A percentile compares a stretch with the other conserved stretches of the same genome.
phyloP scores from a whole-genome alignment of 164 flowering plant genomes.

The Berberis thunbergii region DNA sequence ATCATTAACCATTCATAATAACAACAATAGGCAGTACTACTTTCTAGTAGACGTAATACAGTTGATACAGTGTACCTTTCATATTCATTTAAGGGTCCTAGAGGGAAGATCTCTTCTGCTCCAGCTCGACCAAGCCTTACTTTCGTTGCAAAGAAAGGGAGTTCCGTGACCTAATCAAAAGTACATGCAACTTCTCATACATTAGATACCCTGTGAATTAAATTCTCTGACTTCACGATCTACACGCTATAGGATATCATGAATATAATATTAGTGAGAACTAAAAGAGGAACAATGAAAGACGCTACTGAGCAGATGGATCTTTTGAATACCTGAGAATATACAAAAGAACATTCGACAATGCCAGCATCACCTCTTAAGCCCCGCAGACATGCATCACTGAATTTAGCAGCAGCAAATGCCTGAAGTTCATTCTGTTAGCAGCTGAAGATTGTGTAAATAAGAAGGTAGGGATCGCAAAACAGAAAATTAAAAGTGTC shows the following conservation, averaged over 20 bases:
- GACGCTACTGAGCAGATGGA: too few relatives aligned
- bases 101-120: conserved; percentile 71
- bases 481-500: conserved; percentile 31
- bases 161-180: conserved; percentile 70
- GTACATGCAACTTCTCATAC: neutral
- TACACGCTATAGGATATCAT: neutral
- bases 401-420: conserved; percentile 90
- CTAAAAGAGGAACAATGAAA: neutral
- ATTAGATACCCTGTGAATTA: neutral
- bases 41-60: neutral
- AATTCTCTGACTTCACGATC: neutral
- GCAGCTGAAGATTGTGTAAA: neutral
- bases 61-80: conserved; percentile 50
- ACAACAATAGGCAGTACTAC: neutral
- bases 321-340: conserved; percentile 47
- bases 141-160: conserved; percentile 88
- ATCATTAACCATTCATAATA: neutral
- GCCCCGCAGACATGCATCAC: conserved; percentile 85
- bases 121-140: conserved; percentile 81
- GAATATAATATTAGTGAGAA: neutral
- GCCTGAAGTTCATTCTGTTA: conserved; percentile 37
- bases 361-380: conserved; percentile 78
- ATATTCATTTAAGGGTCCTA: conserved; percentile 78
- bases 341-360: conserved; percentile 76
- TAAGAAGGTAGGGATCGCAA: neutral